phyloP scores from a whole-genome alignment of 2,329 filamentous ascomycete genomes.

The Dothiorella sarmentorum region DNA sequence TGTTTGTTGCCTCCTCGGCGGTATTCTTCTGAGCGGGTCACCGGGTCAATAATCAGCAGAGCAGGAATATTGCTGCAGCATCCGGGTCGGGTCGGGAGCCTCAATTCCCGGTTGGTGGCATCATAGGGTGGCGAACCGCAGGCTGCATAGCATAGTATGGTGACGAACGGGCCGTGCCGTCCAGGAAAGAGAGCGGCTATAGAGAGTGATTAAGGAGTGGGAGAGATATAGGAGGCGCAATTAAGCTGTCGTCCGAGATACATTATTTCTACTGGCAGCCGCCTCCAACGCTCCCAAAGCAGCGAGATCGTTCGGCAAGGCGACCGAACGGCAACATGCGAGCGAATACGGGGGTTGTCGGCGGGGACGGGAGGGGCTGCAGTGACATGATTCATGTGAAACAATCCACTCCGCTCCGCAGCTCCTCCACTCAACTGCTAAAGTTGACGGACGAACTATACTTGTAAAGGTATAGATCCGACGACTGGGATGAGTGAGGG shows the following conservation, averaged over 20 bases:
- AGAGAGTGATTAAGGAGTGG: neutral
- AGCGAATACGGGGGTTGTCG: neutral
- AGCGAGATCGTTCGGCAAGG: neutral
- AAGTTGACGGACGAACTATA: slow-evolving; percentile 8
- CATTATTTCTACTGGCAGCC: neutral
- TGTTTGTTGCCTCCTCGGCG: no score
- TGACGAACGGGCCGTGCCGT: neutral
- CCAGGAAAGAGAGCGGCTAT: neutral
- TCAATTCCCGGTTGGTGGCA: neutral
- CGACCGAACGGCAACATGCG: neutral
- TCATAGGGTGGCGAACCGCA: neutral
- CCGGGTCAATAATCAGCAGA: neutral
- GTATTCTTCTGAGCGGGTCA: neutral
- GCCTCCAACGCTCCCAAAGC: no score
- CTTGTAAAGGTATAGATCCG: neutral
- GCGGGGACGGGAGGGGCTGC: neutral
- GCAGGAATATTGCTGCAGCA: neutral
- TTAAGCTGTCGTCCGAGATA: neutral
- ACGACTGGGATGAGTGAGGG: neutral
- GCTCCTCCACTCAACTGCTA: slow-evolving; percentile 12
- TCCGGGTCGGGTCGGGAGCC: neutral
- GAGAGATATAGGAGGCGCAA: neutral
- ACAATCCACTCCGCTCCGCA: slow-evolving; percentile 7
- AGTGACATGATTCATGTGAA: slow-evolving; percentile 11
- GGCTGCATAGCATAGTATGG: neutral